Evolutionary conservation across 208 protist genomes (phyloP).

Genomic region (Trypanosoma theileri): DNA sequence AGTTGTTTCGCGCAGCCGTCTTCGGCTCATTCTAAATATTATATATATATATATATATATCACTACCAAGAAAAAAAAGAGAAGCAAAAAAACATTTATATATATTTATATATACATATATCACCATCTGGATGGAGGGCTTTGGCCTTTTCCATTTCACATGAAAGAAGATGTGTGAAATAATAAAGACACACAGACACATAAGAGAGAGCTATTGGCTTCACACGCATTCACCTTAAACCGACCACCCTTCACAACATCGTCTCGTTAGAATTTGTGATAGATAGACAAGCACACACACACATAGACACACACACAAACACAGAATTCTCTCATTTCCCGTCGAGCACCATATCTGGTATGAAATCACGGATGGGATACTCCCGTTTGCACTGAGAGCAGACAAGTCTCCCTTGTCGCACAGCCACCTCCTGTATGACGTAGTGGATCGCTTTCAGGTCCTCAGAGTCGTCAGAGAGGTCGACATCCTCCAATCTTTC

Average conservation of each 20-base stretch:
- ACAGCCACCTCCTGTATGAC: conserved; percentile 73
- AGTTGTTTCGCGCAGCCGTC: conserved; percentile 46
- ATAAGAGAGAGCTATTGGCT: too few relatives aligned
- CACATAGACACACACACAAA: background rate
- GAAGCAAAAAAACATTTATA: background rate
- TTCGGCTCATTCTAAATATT: conserved; percentile 29
- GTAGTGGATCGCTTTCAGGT: conserved; percentile 61
- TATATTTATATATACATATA: background rate
- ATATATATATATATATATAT: conserved; percentile 10
- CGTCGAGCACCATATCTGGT: conserved; percentile 75
- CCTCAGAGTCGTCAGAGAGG: conserved; percentile 50
- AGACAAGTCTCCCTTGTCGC: conserved; percentile 66
- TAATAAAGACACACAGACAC: background rate
- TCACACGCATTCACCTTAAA: too few relatives aligned
- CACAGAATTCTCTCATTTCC: conserved; percentile 8
- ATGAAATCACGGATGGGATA: conserved; percentile 84
- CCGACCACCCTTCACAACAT: too few relatives aligned
- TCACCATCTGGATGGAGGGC: too few relatives aligned
- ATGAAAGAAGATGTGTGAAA: too few relatives aligned
- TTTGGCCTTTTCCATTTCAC: too few relatives aligned
- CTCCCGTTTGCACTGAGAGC: conserved; percentile 55
- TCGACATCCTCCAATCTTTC: conserved; percentile 62
- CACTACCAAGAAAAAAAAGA: background rate
- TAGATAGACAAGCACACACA: too few relatives aligned
- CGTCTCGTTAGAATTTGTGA: too few relatives aligned